Base-by-base conservation (phyloP, 1,284 basidiomycete genomes). In the Xerocomus amazonicus region DNA sequence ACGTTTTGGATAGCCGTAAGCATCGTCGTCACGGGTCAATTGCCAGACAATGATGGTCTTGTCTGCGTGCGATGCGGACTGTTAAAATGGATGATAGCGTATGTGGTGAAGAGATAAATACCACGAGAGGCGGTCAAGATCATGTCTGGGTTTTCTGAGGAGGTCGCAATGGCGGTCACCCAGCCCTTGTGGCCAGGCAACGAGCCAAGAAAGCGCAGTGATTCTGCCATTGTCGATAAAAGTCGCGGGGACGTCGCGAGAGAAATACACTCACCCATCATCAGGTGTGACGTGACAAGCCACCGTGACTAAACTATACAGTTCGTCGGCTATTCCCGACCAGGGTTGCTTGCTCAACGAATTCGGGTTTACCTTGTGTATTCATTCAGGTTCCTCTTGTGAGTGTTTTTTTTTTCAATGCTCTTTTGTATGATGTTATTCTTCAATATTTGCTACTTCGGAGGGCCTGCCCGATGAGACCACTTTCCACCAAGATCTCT, bases 1-100 rank as follows among this genome's bases (percentile, higher is more conserved):
- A 68, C 90, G 88, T 80, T 98, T 99, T 59, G 95, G 93, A 79
- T 87, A 95, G 51, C 94, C 94, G 71, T 93, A 95, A 49, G 83
- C 77, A 68, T 88, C 84, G 57, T 99, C 96, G 61, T 97, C 93
- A 59, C 97, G 92, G 61, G 94, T 96, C 67, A 99, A 81, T 73
- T 95, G 90, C 97, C 97, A 99, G 71, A 98, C 94, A 69, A 99
- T 98, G 80, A 99, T 92, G 56, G 94, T 97, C 84, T 97, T 98
- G 88, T 99, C 97, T 94, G 87, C 97, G 93, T 91, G 54, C 42
- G 43, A 48, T 52, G 33, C 49, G 42, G 54, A 27, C 46, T 6
- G 46, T 65, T 50, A 68, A 47, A 54, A 61, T 53, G 56, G 51
- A 57, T 46, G 52, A 56, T 47, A 50, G 26, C 45, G 49, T 38